phyloP scores from a whole-genome alignment of 2,329 filamentous ascomycete species.

The Trichoderma sp. region DNA sequence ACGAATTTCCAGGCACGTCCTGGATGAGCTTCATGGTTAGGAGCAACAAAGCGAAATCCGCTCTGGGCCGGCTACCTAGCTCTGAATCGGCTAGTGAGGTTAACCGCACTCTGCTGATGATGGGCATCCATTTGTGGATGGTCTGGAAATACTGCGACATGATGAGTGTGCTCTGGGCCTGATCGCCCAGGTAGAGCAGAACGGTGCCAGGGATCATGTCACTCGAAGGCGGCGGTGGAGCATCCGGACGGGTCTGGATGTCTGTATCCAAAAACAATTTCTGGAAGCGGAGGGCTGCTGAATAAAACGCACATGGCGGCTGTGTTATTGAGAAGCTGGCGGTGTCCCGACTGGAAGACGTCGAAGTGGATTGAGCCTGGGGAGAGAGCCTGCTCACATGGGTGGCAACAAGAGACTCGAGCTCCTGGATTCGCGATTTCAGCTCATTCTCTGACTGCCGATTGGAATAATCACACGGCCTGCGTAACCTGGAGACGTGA shows the following conservation, averaged over 20 bases:
- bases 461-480: constrained; percentile 14
- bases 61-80: neutral
- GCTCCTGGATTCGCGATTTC: constrained; percentile 18
- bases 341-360: neutral
- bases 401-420: constrained; percentile 18
- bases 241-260: neutral
- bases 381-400: neutral
- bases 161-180: neutral
- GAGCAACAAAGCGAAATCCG: constrained; percentile 24
- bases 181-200: constrained; percentile 2
- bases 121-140: constrained; percentile 21
- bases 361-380: neutral
- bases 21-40: constrained; percentile 28
- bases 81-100: neutral
- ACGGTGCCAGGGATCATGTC: constrained; percentile 6
- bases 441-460: constrained; percentile 8
- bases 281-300: constrained; percentile 17
- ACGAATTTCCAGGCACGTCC: constrained; percentile 14
- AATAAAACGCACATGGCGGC: neutral
- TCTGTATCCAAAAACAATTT: constrained; percentile 20
- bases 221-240: neutral
- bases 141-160: constrained; percentile 19
- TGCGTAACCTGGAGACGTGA: constrained; percentile 9
- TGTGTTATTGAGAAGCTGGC: neutral
- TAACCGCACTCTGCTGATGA: constrained; percentile 17